A percentile compares a stretch with the other conserved stretches of the same genome.
Evolutionary conservation across 352 stramenopile genomes (phyloP).

Genomic region (Pythium oligandrum): DNA sequence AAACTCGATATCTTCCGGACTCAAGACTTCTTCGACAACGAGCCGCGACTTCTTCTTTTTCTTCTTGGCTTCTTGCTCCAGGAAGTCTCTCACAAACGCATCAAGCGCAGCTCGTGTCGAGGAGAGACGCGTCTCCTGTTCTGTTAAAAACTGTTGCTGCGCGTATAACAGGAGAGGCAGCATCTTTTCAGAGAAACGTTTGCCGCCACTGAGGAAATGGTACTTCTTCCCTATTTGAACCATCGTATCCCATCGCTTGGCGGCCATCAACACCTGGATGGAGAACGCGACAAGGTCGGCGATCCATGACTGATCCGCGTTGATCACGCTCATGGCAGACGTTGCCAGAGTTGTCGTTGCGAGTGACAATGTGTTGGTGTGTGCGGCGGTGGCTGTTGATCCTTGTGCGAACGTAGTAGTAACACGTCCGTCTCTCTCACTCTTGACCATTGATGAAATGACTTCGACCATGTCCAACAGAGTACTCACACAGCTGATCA

Average conservation of each 20-base stretch:
- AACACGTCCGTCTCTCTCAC: slow-evolving; percentile 10
- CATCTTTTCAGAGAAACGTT: slow-evolving; percentile 54
- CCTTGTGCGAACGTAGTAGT: not conserved
- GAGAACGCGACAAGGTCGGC: slow-evolving; percentile 35
- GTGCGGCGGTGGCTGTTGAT: not conserved
- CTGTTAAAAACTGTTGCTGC: slow-evolving; percentile 49
- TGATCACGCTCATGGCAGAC: slow-evolving; percentile 26
- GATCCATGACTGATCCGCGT: slow-evolving; percentile 48
- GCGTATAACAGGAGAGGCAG: slow-evolving; percentile 56
- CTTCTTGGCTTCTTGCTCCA: slow-evolving; percentile 62
- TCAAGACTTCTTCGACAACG: slow-evolving; percentile 62
- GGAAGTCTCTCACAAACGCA: slow-evolving; percentile 38
- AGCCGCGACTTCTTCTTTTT: slow-evolving; percentile 84
- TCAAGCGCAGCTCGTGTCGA: slow-evolving; percentile 23
- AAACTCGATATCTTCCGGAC: slow-evolving; percentile 59
- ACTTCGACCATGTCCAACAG: slow-evolving; percentile 62
- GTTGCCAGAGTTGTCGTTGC: slow-evolving; percentile 33
- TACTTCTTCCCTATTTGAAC: slow-evolving; percentile 54
- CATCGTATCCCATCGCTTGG: slow-evolving; percentile 43
- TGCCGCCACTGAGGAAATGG: slow-evolving; percentile 26
- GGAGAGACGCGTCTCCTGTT: slow-evolving; percentile 28
- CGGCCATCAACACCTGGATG: slow-evolving; percentile 25
- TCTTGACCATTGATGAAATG: slow-evolving; percentile 14
- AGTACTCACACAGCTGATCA: slow-evolving; percentile 30
- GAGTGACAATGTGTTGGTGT: slow-evolving; percentile 13